Base-by-base conservation (phyloP, 2,329 filamentous ascomycete species). In the Cercospora nicotianae region DNA sequence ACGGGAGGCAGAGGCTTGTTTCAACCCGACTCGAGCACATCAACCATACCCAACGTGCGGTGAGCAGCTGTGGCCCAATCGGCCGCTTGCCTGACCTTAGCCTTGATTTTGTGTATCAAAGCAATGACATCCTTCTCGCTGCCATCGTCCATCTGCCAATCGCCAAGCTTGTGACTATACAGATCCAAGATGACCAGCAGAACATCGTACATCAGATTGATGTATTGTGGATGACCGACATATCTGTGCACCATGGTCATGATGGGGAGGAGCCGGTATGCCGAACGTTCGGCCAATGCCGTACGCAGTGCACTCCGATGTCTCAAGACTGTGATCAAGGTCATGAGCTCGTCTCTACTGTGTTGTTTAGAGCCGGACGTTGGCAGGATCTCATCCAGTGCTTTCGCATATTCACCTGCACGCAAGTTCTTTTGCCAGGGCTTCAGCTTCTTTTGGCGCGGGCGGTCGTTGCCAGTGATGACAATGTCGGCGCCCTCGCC, bases 401-500 rank as follows among this genome's bases (percentile, higher is more conserved):
- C 93, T 33, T 87, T 84, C 3, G 85, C 85, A 78, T 95, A 98
- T 68, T 89, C 87, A 10, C 90, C 93, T 75, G 90, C 89, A 61
- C 94, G 89, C 66, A 98, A 85, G 72, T 92, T 89, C 68, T 86
- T 84, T 78, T 97, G 94, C 94, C 95, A 99, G 58, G 89, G 88
- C 16, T 76, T 72, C 73, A 91, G 87, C 75, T 87, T 89, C 77
- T 88, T 90, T 62, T 83, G 83, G 76, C 87, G 89, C 68, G 85
- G 84, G 60, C 83, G 82, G 48, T 91, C 89, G 73, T 92, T 90
- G 51, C 88, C 87, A 60, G 94, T 91, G 74, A 98, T 94, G 73
- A 97, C 87, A 64, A 97, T 93, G 77, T 97, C 93, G 26, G 90
- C 91, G 55, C 89, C 91, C 79, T 96, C 92, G 71, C 92, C 94